Percentiles rank a stretch among this genome's conserved stretches.
These are phyloP conservation scores for Sophora flavescens DNA, from an alignment of 306 rosid species.

Conservation along the genomic window DNA sequence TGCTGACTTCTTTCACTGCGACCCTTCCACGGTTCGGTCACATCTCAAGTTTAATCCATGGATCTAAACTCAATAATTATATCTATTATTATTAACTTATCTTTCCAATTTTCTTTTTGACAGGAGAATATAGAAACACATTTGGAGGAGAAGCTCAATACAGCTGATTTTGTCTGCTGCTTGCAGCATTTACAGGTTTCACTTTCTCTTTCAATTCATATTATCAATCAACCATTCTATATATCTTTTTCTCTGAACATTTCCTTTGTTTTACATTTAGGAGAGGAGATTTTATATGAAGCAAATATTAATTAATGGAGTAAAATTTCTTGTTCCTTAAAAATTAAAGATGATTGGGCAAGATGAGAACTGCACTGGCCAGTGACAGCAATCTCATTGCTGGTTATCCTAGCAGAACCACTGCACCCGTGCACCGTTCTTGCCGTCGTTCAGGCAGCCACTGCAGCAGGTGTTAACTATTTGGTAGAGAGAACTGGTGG, in stretches of 20 bases:
- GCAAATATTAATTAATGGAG: background rate
- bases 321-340: background rate
- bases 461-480: too few species aligned
- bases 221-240: background rate
- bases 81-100: background rate
- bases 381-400: too few species aligned
- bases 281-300: background rate
- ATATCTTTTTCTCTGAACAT: background rate
- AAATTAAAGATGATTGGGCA: too few species aligned
- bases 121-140: conserved; percentile 72
- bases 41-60: too few species aligned
- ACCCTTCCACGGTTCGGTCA: conserved; percentile 68
- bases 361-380: too few species aligned
- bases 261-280: conserved; percentile 6
- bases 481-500: too few species aligned
- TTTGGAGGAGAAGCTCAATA: conserved; percentile 69
- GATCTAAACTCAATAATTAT: too few species aligned
- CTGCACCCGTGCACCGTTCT: too few species aligned
- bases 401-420: too few species aligned
- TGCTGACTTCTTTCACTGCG: conserved; percentile 77
- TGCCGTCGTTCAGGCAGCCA: too few species aligned
- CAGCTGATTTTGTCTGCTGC: conserved; percentile 90
- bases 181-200: conserved; percentile 95
- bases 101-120: conserved; percentile 8
- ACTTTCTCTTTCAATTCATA: background rate